A percentile compares a stretch with the other conserved stretches of the same genome.
Evolutionary conservation across 805 yeast species (phyloP).

Genomic region (Ogataea pini): DNA sequence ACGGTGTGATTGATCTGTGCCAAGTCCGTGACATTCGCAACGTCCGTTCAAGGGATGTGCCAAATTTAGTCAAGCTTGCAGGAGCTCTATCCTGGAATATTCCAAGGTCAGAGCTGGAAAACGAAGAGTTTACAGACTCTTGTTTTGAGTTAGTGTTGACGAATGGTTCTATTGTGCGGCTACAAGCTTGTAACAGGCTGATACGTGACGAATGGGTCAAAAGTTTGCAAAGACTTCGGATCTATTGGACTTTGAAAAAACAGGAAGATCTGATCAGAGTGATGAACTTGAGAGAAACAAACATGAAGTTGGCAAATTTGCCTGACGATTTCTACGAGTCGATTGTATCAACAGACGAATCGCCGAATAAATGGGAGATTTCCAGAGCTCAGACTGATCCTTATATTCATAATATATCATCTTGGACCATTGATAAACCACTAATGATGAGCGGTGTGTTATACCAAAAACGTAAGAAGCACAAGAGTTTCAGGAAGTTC

Average conservation of each 20-base stretch:
- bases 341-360: constrained; percentile 41
- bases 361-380: constrained; percentile 50
- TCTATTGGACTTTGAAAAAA: constrained; percentile 61
- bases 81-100: constrained; percentile 34
- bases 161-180: constrained; percentile 46
- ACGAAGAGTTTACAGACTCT: constrained; percentile 41
- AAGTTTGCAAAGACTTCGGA: constrained; percentile 42
- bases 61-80: constrained; percentile 32
- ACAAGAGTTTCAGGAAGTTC: constrained; percentile 60
- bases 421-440: constrained; percentile 58
- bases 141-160: constrained; percentile 52
- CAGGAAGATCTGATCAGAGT: constrained; percentile 42
- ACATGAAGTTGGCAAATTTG: constrained; percentile 48
- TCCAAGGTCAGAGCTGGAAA: constrained; percentile 17
- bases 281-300: constrained; percentile 42
- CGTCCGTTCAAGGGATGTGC: constrained; percentile 31
- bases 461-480: constrained; percentile 69
- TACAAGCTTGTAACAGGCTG: constrained; percentile 54
- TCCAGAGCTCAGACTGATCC: constrained; percentile 57
- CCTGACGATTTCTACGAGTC: constrained; percentile 57
- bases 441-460: constrained; percentile 65
- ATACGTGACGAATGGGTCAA: constrained; percentile 69
- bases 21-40: constrained; percentile 43
- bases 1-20: constrained; percentile 61
- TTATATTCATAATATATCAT: constrained; percentile 52